These are phyloP conservation scores for Aspergillus avenaceus DNA, from an alignment of 495 filamentous ascomycete species.

Conservation along the genomic window DNA sequence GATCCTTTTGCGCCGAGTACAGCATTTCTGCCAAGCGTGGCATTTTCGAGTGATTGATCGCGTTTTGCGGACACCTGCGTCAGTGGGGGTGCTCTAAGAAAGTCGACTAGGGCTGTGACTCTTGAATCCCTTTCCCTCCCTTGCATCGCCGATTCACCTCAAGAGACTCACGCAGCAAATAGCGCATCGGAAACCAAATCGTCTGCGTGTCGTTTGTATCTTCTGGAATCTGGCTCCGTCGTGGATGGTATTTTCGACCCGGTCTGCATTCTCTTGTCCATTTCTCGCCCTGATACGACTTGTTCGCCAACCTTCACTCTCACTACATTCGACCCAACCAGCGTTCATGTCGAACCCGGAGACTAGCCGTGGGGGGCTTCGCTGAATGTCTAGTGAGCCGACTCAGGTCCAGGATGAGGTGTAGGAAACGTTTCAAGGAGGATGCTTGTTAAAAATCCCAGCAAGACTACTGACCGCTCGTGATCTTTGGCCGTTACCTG, in stretches of 20 bases:
- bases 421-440: conserved; percentile 48
- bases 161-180: conserved; percentile 12
- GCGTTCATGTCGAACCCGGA: conserved; percentile 25
- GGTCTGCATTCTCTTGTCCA: conserved; percentile 3
- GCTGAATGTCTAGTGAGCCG: conserved; percentile 19
- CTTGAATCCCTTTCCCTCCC: conserved; percentile 28
- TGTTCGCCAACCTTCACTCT: not conserved
- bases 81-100: conserved; percentile 15
- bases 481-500: conserved; percentile 13
- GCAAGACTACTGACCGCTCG: conserved; percentile 20
- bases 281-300: conserved; percentile 14
- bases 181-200: conserved; percentile 11
- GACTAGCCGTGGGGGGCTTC: conserved; percentile 21
- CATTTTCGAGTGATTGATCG: conserved; percentile 19
- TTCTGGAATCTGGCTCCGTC: conserved; percentile 13
- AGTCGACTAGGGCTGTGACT: conserved; percentile 27
- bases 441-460: conserved; percentile 40
- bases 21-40: conserved; percentile 27
- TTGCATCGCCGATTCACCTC: conserved; percentile 25
- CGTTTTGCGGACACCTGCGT: conserved; percentile 33
- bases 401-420: conserved; percentile 44
- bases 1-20: conserved; percentile 11
- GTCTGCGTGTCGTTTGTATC: conserved; percentile 16
- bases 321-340: conserved; percentile 6
- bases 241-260: conserved; percentile 10